Evolutionary conservation across 192 early-diverging fungal genomes (phyloP).

Genomic region (Borealophlyctis nickersoniae): DNA sequence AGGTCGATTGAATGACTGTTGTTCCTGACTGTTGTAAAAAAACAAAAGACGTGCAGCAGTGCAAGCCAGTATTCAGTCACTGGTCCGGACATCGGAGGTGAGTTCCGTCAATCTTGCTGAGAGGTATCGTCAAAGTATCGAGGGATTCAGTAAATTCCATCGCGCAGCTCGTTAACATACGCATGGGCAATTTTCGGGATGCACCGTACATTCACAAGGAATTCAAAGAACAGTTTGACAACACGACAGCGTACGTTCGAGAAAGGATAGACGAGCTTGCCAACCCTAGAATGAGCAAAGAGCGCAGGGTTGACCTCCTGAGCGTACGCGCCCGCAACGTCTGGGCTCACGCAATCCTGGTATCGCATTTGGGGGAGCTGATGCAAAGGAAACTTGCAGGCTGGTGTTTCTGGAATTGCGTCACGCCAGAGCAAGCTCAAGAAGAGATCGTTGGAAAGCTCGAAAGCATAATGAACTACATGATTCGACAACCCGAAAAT

Average conservation of each 20-base stretch:
- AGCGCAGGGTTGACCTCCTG: not conserved
- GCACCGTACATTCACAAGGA: not conserved
- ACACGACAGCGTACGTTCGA: not conserved
- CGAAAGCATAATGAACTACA: slow-evolving; percentile 70
- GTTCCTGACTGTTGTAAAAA: slow-evolving; percentile 62
- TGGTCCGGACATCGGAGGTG: slow-evolving; percentile 79
- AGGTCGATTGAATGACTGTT: not conserved
- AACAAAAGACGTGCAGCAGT: slow-evolving; percentile 72
- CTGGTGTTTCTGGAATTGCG: no score
- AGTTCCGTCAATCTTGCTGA: slow-evolving; percentile 62
- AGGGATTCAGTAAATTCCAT: no score
- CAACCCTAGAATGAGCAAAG: not conserved
- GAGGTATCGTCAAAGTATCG: not conserved
- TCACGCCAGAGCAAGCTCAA: slow-evolving; percentile 73
- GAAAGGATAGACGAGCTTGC: not conserved
- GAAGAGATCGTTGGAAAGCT: slow-evolving; percentile 68
- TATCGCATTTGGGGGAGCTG: slow-evolving; percentile 75
- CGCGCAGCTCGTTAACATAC: no score
- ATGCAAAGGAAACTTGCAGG: slow-evolving; percentile 83
- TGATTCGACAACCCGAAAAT: slow-evolving; percentile 48
- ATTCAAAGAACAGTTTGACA: not conserved
- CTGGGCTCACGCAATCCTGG: slow-evolving; percentile 79
- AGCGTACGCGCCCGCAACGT: not conserved
- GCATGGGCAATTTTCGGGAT: not conserved
- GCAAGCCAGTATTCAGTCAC: slow-evolving; percentile 64